Conservation (phyloP, 2,329 filamentous ascomycete species). For the Lasiodiplodia sp. region DNA sequence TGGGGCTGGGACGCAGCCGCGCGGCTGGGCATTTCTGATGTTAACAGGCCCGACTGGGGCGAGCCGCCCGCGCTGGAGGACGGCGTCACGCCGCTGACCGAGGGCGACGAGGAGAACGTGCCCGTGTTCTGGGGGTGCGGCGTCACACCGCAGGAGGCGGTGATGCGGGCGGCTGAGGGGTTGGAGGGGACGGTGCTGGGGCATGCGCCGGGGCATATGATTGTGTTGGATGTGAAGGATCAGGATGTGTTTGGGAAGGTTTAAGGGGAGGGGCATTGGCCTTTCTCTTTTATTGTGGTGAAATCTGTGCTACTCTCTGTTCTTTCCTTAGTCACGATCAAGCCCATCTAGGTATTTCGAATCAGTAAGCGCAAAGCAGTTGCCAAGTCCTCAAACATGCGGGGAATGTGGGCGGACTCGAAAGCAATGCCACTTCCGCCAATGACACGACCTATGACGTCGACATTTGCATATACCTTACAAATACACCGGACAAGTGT, state of each 20-base stretch:
- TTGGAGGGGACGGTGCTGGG: conserved; percentile 65
- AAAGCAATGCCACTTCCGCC: not conserved
- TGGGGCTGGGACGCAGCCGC: conserved; percentile 68
- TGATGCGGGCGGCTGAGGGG: conserved; percentile 57
- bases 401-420: not conserved
- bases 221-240: conserved; percentile 58
- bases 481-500: not conserved
- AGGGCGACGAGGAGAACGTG: conserved; percentile 53
- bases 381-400: not conserved
- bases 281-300: not conserved
- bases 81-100: conserved; percentile 46
- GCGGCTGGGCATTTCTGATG: conserved; percentile 62
- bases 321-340: too few relatives aligned
- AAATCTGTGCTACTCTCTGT: too few relatives aligned
- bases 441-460: not conserved
- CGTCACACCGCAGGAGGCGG: conserved; percentile 70
- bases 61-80: conserved; percentile 52
- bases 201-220: conserved; percentile 69
- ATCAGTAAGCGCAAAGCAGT: too few relatives aligned
- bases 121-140: conserved; percentile 71
- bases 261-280: not conserved
- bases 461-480: not conserved
- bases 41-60: conserved; percentile 64
- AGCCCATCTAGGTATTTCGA: too few relatives aligned
- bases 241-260: conserved; percentile 18